These are phyloP conservation scores for Penicillium turbatum DNA, from an alignment of 495 filamentous ascomycete species.

Conservation along the genomic window DNA sequence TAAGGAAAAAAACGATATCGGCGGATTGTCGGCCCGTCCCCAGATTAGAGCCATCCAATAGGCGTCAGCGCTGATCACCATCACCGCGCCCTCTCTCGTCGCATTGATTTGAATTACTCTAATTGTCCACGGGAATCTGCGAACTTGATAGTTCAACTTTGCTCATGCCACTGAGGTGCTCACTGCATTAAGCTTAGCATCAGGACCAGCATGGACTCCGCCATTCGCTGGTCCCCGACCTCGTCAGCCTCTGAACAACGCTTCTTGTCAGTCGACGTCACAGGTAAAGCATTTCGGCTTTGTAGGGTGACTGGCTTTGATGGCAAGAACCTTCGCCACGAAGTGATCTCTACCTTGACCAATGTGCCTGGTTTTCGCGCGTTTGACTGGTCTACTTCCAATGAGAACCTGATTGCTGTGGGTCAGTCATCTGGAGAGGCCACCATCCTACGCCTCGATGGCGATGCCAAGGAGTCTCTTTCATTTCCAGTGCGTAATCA, in stretches of 20 bases:
- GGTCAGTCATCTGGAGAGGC: constrained; percentile 82
- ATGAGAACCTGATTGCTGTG: constrained; percentile 75
- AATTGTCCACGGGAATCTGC: constrained; percentile 11
- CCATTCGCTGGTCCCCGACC: constrained; percentile 86
- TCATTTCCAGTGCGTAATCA: constrained; percentile 80
- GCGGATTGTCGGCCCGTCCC: constrained; percentile 30
- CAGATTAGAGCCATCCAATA: constrained; percentile 31
- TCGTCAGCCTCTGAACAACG: constrained; percentile 58
- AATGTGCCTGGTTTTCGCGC: constrained; percentile 84
- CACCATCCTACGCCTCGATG: constrained; percentile 71
- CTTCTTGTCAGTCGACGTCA: constrained; percentile 83
- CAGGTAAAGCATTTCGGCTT: constrained; percentile 71
- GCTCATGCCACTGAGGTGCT: constrained; percentile 1
- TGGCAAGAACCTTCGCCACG: constrained; percentile 56
- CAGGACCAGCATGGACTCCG: constrained; percentile 53
- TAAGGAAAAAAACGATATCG: constrained; percentile 22
- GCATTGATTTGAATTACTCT: constrained; percentile 7
- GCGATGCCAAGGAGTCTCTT: constrained; percentile 55
- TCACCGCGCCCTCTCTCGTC: constrained; percentile 20
- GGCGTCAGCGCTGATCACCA: constrained; percentile 15
- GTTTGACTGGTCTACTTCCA: constrained; percentile 89
- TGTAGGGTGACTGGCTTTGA: constrained; percentile 66
- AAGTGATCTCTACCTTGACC: constrained; percentile 64
- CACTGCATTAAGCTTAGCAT: not conserved
- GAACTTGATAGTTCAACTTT: not conserved